Percentiles rank a stretch among this genome's conserved stretches.
phyloP scores from a whole-genome alignment of 2,329 filamentous ascomycete species.

The Neurospora crassa region DNA sequence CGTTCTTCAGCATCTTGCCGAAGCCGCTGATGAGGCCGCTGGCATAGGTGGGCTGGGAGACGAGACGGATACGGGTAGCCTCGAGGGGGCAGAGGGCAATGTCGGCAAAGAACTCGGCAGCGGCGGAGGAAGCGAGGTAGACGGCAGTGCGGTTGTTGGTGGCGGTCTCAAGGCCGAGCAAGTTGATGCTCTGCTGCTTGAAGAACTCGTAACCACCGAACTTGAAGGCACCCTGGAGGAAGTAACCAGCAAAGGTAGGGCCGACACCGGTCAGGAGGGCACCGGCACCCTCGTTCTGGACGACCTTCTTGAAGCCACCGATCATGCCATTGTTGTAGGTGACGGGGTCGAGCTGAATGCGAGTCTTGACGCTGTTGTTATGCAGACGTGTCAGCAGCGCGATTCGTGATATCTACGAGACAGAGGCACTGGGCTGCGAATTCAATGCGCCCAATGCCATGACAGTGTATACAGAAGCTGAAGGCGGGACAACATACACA shows the following conservation, averaged over 20 bases:
- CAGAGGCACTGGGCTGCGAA: neutral
- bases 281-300: constrained; percentile 64
- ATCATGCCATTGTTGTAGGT: constrained; percentile 76
- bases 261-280: constrained; percentile 71
- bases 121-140: constrained; percentile 55
- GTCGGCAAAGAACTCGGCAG: constrained; percentile 54
- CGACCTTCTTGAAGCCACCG: constrained; percentile 68
- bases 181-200: constrained; percentile 73
- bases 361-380: constrained; percentile 64
- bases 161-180: constrained; percentile 60
- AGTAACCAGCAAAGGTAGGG: constrained; percentile 72
- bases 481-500: constrained; percentile 52
- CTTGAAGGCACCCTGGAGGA: constrained; percentile 80
- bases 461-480: neutral
- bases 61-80: constrained; percentile 77
- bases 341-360: constrained; percentile 73
- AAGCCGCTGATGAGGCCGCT: constrained; percentile 63
- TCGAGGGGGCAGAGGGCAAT: constrained; percentile 75
- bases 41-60: constrained; percentile 69
- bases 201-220: constrained; percentile 85
- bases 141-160: constrained; percentile 62
- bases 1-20: constrained; percentile 61
- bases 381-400: constrained; percentile 3
- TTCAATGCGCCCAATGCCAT: neutral
- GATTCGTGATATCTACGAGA: neutral